Conservation (phyloP, 2,329 filamentous ascomycete species). For the Ophiostoma sp. region DNA sequence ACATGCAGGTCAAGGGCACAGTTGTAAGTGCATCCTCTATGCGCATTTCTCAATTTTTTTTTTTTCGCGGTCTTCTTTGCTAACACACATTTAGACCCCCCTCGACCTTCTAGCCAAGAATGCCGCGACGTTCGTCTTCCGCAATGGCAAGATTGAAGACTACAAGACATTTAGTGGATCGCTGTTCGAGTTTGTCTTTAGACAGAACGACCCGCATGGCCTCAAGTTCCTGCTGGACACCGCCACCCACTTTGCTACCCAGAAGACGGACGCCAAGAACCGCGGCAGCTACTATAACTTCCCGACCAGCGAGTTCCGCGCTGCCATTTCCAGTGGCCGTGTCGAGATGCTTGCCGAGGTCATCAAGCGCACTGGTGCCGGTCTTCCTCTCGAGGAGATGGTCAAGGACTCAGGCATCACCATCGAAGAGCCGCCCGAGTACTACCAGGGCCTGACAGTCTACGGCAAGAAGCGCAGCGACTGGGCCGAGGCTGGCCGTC, state of each 20-base stretch:
- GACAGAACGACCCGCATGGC: constrained; percentile 53
- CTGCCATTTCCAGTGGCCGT: constrained; percentile 50
- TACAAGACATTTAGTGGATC: constrained; percentile 28
- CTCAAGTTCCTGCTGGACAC: constrained; percentile 61
- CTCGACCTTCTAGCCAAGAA: constrained; percentile 49
- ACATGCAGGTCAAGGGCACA: constrained; percentile 66
- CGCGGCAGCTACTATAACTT: constrained; percentile 44
- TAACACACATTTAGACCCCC: constrained; percentile 44
- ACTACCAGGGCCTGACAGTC: constrained; percentile 75
- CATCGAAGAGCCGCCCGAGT: constrained; percentile 63
- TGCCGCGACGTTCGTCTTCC: constrained; percentile 39
- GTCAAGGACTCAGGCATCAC: constrained; percentile 66
- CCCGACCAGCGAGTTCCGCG: constrained; percentile 43
- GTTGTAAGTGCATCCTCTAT: constrained; percentile 34
- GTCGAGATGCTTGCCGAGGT: constrained; percentile 61
- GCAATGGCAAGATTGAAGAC: constrained; percentile 36
- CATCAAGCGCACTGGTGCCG: constrained; percentile 66
- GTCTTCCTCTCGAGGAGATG: constrained; percentile 67
- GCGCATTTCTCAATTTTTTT: neutral
- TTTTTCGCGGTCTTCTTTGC: too few relatives aligned
- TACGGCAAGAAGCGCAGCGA: constrained; percentile 71
- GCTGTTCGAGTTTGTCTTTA: constrained; percentile 50
- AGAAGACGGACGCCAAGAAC: constrained; percentile 41
- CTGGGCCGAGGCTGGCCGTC: constrained; percentile 68
- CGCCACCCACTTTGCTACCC: constrained; percentile 46